Conservation (phyloP, 495 filamentous ascomycete genomes). For the Aspergillus ostianus region DNA sequence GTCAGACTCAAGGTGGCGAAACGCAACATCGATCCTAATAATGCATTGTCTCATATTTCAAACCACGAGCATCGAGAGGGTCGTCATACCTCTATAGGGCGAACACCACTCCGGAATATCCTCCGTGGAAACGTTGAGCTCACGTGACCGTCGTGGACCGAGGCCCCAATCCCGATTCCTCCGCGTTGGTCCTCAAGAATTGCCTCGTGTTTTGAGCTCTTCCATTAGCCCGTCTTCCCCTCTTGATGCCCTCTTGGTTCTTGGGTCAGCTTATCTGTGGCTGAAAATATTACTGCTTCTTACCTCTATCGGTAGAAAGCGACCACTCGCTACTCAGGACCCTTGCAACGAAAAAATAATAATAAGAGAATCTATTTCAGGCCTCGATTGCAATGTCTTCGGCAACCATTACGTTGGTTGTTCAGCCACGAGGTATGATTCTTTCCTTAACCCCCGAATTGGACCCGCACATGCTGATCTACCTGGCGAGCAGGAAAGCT, state of each 20-base stretch:
- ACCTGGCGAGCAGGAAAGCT: slow-evolving; percentile 47
- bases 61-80: no score
- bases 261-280: not conserved
- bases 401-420: slow-evolving; percentile 33
- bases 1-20: not conserved
- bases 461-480: not conserved
- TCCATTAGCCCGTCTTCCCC: not conserved
- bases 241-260: not conserved
- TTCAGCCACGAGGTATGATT: slow-evolving; percentile 43
- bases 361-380: not conserved
- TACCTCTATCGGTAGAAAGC: no score
- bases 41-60: not conserved
- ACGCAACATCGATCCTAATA: not conserved
- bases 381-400: slow-evolving; percentile 25
- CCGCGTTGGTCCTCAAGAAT: not conserved
- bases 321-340: no score
- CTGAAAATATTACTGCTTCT: not conserved
- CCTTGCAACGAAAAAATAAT: not conserved
- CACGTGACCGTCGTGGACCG: slow-evolving; percentile 3
- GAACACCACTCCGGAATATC: not conserved
- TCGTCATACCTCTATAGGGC: no score
- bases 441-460: not conserved
- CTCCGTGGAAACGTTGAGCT: slow-evolving; percentile 3
- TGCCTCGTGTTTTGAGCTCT: not conserved
- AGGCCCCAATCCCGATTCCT: not conserved